phyloP scores from a whole-genome alignment of 75 land plant species.

The Sequoiadendron giganteum region DNA sequence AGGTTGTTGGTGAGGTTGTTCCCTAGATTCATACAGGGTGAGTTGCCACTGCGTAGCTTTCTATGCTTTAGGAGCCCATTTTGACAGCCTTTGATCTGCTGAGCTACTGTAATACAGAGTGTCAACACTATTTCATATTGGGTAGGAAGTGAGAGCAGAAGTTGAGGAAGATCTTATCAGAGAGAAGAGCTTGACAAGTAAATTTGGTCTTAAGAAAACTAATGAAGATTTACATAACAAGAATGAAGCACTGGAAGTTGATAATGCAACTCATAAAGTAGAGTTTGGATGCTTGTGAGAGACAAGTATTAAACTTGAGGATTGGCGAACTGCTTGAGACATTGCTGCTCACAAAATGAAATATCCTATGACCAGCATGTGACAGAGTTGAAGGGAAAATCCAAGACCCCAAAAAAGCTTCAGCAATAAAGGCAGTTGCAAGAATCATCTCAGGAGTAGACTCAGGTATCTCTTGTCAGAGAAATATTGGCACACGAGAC shows the following conservation, averaged over 20 bases:
- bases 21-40: background rate
- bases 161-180: background rate
- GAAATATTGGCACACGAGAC: background rate
- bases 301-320: background rate
- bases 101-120: background rate
- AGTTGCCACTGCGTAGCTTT: too few relatives aligned
- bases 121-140: too few relatives aligned
- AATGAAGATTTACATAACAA: background rate
- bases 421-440: too few relatives aligned
- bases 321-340: background rate
- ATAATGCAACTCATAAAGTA: background rate
- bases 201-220: background rate
- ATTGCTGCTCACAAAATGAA: background rate
- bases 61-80: too few relatives aligned
- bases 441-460: too few relatives aligned
- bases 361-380: background rate
- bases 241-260: background rate
- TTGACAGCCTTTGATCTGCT: background rate
- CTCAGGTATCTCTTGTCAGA: too few relatives aligned
- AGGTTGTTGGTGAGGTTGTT: background rate
- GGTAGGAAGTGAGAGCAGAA: background rate
- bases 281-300: background rate
- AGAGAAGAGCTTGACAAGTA: background rate
- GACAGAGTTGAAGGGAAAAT: background rate
- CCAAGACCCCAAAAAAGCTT: too few relatives aligned